Conservation (phyloP, 148 eudicot genomes). For the Pouteria glomerata region DNA sequence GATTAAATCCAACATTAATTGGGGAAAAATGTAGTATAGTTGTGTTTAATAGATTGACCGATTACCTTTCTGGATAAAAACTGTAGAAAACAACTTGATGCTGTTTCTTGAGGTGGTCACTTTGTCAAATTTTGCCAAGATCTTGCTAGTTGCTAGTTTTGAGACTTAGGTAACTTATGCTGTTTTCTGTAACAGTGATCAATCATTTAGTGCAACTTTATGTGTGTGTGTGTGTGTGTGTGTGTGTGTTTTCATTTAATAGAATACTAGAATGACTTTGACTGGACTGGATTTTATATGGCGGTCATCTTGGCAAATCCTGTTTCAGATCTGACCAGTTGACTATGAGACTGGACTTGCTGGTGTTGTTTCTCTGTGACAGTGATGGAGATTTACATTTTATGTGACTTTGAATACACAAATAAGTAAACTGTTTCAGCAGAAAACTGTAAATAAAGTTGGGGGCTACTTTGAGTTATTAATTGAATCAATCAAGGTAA, state of each 20-base stretch:
- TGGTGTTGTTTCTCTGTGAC: not conserved
- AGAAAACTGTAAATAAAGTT: not conserved
- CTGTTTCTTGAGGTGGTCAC: not conserved
- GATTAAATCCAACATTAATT: not conserved
- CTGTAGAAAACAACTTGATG: not conserved
- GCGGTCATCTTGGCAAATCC: not conserved
- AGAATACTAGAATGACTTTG: not conserved
- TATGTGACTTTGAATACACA: not conserved
- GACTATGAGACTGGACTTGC: not conserved
- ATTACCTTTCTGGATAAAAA: not conserved
- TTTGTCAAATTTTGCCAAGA: not conserved
- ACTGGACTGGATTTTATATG: not conserved
- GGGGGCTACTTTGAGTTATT: not conserved
- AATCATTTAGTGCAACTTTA: not conserved
- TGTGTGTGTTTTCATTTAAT: not conserved
- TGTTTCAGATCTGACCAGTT: not conserved
- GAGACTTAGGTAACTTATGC: not conserved
- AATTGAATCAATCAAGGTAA: not conserved
- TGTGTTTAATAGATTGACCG: not conserved
- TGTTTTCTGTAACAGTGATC: not conserved
- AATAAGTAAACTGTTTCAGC: not conserved
- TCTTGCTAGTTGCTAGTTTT: conserved; percentile 4
- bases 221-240: not conserved
- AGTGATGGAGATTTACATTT: not conserved
- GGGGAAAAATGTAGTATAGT: not conserved